Base-by-base conservation (phyloP, 1,284 basidiomycete species). In the Apiotrichum laibachii region DNA sequence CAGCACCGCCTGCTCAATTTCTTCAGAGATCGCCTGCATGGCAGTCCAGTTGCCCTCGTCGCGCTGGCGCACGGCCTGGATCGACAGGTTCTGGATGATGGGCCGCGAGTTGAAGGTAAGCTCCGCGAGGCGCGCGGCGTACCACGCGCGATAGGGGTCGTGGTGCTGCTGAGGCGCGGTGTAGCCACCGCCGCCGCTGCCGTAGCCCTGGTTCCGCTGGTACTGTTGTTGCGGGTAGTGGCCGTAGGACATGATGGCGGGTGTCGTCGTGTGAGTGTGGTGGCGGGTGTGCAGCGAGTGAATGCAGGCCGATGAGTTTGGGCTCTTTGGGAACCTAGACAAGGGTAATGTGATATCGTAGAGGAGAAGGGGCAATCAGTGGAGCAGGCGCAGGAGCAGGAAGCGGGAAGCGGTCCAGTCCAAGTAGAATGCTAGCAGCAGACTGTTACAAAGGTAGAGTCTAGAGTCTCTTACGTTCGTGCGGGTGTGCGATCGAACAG, bases 51-150 rank as follows among this genome's bases (percentile, higher is more conserved):
- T 81, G 73, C 89, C 87, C 64, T 68, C 59, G 66, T 77, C 71
- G 18, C 72, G 66, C 63, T 75, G 70, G 61, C 95, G 89, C 81
- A 92, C 89, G 39, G 96, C 94, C 70, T 92, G 85, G 82, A 95
- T 86, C 34, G 95, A 98, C n/a, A 99, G 81, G 63, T 85, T 85
- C 79, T 95, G 93, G 69, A 99, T 99, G 66, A 97, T 88, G 16
- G 92, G 90, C 73, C 94, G 88, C 67, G 93, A 96, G 80, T 99
- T 99, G 82, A 95, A 87, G 45, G 88, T 93, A 63, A 99, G 86
- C 67, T 89, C 85, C 70, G 86, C 82, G 60, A 98, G 86, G 60
- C 91, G 88, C 51, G 81, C 78, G 64, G 84, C 79, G 79, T 88
- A 92, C 77, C 90, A 88, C 15, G 65, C 61, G 57, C 76, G 69